These are phyloP conservation scores for Carallia pectinifolia DNA, from an alignment of 345 rosid genomes.

Conservation along the genomic window DNA sequence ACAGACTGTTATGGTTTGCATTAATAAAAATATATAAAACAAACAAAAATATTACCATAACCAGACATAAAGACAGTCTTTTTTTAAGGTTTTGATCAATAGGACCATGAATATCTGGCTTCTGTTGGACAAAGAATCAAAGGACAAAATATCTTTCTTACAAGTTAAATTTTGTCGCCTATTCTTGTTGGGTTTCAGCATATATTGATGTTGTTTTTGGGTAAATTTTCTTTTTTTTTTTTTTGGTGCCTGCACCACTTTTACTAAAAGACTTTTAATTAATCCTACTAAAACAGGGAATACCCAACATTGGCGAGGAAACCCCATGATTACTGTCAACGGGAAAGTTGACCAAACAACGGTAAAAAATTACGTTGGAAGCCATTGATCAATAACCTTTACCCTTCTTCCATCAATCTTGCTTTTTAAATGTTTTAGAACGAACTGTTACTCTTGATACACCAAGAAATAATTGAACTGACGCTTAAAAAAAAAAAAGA, in stretches of 20 bases:
- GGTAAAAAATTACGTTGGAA: background rate
- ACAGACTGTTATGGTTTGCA: conserved; percentile 21
- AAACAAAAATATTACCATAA: background rate
- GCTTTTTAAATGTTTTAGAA: too few species aligned
- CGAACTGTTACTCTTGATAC: background rate
- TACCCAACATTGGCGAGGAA: too few species aligned
- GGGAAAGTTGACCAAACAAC: background rate
- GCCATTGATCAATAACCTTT: too few species aligned
- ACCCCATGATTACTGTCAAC: too few species aligned
- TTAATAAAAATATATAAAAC: background rate
- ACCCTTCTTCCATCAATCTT: too few species aligned
- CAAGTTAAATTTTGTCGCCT: background rate
- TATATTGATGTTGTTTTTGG: background rate
- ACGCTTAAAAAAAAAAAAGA: background rate
- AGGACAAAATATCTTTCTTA: background rate
- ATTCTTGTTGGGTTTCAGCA: background rate
- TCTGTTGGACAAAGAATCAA: background rate
- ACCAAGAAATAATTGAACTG: background rate
- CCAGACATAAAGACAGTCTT: too few species aligned
- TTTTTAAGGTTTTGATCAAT: background rate
- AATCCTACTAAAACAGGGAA: too few species aligned
- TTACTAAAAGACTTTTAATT: too few species aligned
- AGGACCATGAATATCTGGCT: background rate
- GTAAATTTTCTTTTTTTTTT: too few species aligned
- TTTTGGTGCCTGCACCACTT: too few species aligned